Conservation (phyloP, 2,329 filamentous ascomycete genomes). For the Macrophomina tecta region DNA sequence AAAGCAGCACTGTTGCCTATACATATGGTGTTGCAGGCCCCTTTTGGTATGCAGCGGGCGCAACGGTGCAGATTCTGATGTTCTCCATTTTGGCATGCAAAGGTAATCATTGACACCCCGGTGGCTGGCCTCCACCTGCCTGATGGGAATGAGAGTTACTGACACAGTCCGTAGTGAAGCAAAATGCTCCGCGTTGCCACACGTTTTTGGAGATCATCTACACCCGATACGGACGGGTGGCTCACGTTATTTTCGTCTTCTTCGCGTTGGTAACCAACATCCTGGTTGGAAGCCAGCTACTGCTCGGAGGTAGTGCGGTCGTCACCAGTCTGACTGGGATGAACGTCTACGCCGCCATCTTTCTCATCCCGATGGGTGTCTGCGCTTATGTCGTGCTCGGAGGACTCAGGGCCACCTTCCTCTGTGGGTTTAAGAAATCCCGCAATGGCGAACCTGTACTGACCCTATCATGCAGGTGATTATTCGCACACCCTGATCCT, state of each 20-base stretch:
- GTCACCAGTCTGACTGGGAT: conserved; percentile 52
- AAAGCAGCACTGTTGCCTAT: conserved; percentile 41
- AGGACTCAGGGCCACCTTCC: conserved; percentile 51
- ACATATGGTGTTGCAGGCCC: conserved; percentile 42
- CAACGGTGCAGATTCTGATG: conserved; percentile 52
- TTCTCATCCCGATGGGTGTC: conserved; percentile 51
- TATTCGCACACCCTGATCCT: conserved; percentile 50
- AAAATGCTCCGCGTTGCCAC: conserved; percentile 60
- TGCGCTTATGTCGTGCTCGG: conserved; percentile 44
- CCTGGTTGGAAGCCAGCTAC: conserved; percentile 52
- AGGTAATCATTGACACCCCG: conserved; percentile 28
- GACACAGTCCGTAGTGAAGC: conserved; percentile 51
- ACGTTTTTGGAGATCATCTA: conserved; percentile 61
- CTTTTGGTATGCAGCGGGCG: conserved; percentile 51
- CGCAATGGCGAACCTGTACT: background rate
- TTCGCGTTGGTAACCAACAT: conserved; percentile 60
- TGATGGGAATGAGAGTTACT: too few relatives aligned
- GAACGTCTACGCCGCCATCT: conserved; percentile 52
- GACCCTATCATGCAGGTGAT: conserved; percentile 30
- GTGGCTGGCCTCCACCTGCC: too few relatives aligned
- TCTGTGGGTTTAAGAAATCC: conserved; percentile 32
- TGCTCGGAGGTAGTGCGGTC: conserved; percentile 49
- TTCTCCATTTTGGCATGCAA: conserved; percentile 52
- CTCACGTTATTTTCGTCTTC: conserved; percentile 60
- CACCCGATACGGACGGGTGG: conserved; percentile 53